These are phyloP conservation scores for Cryphonectria radicalis DNA, from an alignment of 2,329 filamentous ascomycete species.

Conservation along the genomic window DNA sequence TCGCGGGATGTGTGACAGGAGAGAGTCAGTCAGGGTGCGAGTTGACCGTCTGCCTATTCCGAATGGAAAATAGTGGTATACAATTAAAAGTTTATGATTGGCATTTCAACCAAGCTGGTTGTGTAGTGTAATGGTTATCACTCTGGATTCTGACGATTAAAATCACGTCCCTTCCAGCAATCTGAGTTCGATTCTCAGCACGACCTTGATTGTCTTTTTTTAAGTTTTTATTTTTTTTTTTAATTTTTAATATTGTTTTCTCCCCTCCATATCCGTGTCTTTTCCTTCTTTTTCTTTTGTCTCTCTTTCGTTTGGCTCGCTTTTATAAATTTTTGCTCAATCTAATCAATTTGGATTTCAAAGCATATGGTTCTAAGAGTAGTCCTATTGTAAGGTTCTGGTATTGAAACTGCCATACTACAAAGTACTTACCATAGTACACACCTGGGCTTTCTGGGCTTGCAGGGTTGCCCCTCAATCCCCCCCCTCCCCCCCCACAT, in stretches of 20 bases:
- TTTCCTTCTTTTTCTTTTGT: neutral
- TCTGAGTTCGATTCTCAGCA: slow-evolving; percentile 2
- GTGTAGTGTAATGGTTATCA: slow-evolving; percentile 1
- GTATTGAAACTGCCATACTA: too few species aligned
- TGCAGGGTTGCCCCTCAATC: slow-evolving; percentile 17
- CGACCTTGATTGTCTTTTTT: neutral
- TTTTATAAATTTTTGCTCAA: too few species aligned
- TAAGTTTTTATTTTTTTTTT: neutral
- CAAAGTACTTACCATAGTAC: too few species aligned
- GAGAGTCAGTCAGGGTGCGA: too few species aligned
- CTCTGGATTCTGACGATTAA: neutral
- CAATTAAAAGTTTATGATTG: neutral
- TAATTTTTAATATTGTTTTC: neutral
- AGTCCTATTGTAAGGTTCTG: neutral
- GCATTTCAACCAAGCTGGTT: neutral
- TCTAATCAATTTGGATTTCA: too few species aligned
- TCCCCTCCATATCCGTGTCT: too few species aligned
- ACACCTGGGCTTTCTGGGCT: neutral
- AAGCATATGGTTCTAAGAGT: too few species aligned
- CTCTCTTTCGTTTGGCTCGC: too few species aligned
- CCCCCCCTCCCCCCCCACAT: slow-evolving; percentile 2
- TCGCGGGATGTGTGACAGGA: slow-evolving; percentile 3
- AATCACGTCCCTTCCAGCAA: neutral
- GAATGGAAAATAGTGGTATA: neutral
- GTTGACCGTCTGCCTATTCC: too few species aligned